Base-by-base conservation (phyloP, 805 yeast species). In the Starmerella ratchasimensis region DNA sequence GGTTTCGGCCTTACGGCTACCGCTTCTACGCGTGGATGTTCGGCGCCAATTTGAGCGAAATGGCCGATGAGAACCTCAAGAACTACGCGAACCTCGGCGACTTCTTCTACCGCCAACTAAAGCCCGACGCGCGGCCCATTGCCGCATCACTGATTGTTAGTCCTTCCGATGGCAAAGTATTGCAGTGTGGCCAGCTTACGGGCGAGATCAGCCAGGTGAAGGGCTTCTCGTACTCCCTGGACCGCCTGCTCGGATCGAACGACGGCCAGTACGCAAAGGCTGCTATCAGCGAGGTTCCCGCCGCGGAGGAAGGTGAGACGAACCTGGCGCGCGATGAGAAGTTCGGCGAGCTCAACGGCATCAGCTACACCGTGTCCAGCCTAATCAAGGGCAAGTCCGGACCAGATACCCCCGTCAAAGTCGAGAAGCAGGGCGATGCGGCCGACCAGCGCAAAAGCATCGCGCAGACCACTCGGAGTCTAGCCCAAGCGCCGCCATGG, bases 151-250 rank as follows among this genome's bases (percentile, higher is more conserved):
- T 74, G 37, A 59, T 90, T 35, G 90, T 77, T 7, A 76, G 90
- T 25, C 99, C 99, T 3, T 75, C 94, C 41, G 99, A 90, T 59
- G 99, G 99, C 17, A 76, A 71, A 46, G 78, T 90, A 14, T 63
- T 90, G 42, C 86, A 82, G 50, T 70, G 82, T 42, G 99, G 99
- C 18, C 64, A 72, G 22, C 72, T 81, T 28, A 69, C 78, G 48
- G 94, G 94, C 24, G 81, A 80, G 48, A 83, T 90, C 43, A 97
- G 90, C 58, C 97, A 88, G 58, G 97, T 90, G 28, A 90, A 90
- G 61, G 98, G 98, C 6, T 72, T 90, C 73, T 82, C 93, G 1
- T 90, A 90, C 57, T 76, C 93, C 2, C 69, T 90, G 13, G 88
- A 81, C 47, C 86, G 93, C 8, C 70, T 90, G 38, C 66, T 90